Base-by-base conservation (phyloP, 129 eudicot species). In the Deinandra increscens region DNA sequence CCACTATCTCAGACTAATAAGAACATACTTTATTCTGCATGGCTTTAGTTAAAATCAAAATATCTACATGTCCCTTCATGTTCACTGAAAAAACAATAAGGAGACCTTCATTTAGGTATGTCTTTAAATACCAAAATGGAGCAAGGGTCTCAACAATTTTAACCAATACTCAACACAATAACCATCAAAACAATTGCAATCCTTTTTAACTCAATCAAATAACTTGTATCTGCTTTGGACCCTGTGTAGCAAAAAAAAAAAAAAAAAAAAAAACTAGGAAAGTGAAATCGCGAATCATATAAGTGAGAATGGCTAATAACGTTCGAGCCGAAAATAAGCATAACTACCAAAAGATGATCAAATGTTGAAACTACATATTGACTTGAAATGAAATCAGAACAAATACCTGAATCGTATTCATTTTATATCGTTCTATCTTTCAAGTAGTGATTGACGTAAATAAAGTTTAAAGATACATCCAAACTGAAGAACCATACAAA, bases 211-310 rank as follows among this genome's bases (percentile, higher is more conserved):
- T 79, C 75, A 38, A 56, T 75, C 20, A 85, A 42, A 38, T 69
- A 55, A 41, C 85, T 83, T 17, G 91, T 61, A 84, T 92, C 91
- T 18, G 95, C 95, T 74, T 80, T 87, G 68, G 89, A 92, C 36
- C 98, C 98, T 3, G 81, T 71, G 80, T 88, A 86, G 45, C 98
- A 96, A 68, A 92, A 86, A 77, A 88, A 92, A 43, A 92, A 96
- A 96, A 68, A 86, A n/a, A n/a, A n/a, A n/a, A n/a, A n/a, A n/a
- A n/a, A n/a, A n/a, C n/a, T n/a, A n/a, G n/a, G n/a, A n/a, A 80
- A 4, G 89, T 64, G 66, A 88, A 92, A 74, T 85, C 86, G 60
- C 84, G 86, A 62, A 89, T 87, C 1, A 83, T 60, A 54, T 88
- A 88, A 3, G 91, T 76, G 18, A 89, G 86, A 64, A 81, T 82